phyloP scores from a whole-genome alignment of 2,329 filamentous ascomycete species.

The Botrytis elliptica region DNA sequence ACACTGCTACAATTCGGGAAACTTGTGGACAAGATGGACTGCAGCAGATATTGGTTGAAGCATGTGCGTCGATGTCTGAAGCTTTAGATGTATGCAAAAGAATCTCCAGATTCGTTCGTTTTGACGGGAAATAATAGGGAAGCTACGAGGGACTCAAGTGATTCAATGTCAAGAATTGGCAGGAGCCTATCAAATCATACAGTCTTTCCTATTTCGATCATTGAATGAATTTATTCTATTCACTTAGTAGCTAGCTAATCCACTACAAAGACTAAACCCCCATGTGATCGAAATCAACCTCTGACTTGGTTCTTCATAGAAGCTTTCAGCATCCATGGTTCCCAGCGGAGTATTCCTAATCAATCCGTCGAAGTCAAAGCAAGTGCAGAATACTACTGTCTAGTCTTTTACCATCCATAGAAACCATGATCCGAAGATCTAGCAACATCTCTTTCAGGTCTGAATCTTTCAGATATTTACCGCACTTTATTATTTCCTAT shows the following conservation, averaged over 20 bases:
- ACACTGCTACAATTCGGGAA: rapidly evolving
- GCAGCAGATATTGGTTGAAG: no score
- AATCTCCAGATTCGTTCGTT: no score
- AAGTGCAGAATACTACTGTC: not conserved
- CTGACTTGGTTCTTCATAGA: no score
- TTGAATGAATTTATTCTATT: not conserved
- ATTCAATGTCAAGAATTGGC: not conserved
- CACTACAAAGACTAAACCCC: no score
- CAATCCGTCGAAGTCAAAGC: not conserved
- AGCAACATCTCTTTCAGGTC: no score
- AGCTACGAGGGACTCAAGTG: not conserved
- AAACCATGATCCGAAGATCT: not conserved
- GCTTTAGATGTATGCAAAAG: no score
- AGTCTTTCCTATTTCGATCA: not conserved
- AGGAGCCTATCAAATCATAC: not conserved
- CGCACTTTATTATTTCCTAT: no score
- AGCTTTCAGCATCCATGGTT: no score
- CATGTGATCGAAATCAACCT: no score
- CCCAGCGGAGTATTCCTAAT: not conserved
- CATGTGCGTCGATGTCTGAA: no score
- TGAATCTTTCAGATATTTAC: no score
- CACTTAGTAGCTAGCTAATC: no score
- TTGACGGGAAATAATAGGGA: not conserved
- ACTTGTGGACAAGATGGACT: not conserved
- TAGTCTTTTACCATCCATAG: not conserved